These are phyloP conservation scores for Penicillium pancosmium DNA, from an alignment of 495 filamentous ascomycete genomes.

Conservation along the genomic window DNA sequence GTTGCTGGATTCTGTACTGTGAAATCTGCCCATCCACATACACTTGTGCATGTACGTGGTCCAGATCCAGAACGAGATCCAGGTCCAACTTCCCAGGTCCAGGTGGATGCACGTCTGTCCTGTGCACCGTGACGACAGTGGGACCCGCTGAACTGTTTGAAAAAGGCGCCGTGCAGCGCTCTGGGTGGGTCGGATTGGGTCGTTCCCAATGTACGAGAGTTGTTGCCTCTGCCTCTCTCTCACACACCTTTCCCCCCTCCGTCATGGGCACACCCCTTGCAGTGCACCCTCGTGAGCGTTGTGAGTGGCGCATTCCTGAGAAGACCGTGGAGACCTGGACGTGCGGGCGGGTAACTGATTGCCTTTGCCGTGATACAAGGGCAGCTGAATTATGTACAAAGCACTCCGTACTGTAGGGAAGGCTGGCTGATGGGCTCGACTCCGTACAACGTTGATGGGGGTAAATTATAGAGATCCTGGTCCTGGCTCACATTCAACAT, in stretches of 20 bases:
- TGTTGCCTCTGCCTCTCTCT: not conserved
- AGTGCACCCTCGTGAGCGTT: slow-evolving; percentile 15
- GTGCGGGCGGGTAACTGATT: not conserved
- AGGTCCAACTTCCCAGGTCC: slow-evolving; percentile 7
- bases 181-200: slow-evolving; percentile 10
- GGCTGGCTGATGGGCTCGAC: not conserved
- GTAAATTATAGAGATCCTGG: not conserved
- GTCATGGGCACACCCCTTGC: slow-evolving; percentile 1
- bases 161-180: slow-evolving; percentile 21
- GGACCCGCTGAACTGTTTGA: slow-evolving; percentile 6
- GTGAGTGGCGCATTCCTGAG: slow-evolving; percentile 13
- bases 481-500: not conserved
- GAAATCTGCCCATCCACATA: too few species aligned
- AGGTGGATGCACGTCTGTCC: not conserved
- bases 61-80: not conserved
- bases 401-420: not conserved
- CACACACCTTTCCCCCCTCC: not conserved
- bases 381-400: not conserved
- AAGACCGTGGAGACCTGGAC: not conserved
- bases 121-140: slow-evolving; percentile 9
- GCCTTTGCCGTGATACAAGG: not conserved
- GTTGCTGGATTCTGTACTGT: not conserved
- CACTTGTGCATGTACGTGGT: not conserved
- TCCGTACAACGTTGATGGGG: not conserved
- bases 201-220: not conserved